Conservation (phyloP, 2,329 filamentous ascomycete species). For the Colletotrichum aenigma region DNA sequence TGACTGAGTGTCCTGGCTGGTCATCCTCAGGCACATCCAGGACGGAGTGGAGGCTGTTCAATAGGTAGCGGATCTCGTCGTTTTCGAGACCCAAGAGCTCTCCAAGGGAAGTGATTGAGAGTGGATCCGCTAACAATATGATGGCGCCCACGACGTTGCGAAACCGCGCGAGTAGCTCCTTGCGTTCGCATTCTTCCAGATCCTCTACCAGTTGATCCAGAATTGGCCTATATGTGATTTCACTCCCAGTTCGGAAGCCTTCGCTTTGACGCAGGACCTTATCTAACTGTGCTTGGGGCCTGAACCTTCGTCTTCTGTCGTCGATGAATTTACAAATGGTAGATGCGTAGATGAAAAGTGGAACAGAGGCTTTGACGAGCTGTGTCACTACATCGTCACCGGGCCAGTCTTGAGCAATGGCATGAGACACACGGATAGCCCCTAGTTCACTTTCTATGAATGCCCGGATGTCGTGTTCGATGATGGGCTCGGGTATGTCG, state of each 20-base stretch:
- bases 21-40: not conserved
- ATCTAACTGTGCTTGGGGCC: not conserved
- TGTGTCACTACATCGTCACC: not conserved
- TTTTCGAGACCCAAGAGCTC: not conserved
- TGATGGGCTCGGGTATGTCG: not conserved
- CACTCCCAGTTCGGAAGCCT: not conserved
- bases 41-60: not conserved
- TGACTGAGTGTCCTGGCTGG: not conserved
- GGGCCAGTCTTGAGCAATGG: not conserved
- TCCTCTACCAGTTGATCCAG: not conserved
- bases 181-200: accelerated
- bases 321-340: not conserved
- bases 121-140: not conserved
- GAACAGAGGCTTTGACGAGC: not conserved
- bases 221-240: not conserved
- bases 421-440: not conserved
- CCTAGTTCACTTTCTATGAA: not conserved
- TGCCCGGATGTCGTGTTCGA: not conserved
- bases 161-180: not conserved
- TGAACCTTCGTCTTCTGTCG: not conserved
- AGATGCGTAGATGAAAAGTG: not conserved
- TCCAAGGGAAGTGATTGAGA: accelerated
- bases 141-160: not conserved
- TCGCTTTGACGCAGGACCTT: not conserved
- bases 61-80: not conserved